phyloP scores from a whole-genome alignment of 176 grass and related monocot species.

The Carex littledalei region DNA sequence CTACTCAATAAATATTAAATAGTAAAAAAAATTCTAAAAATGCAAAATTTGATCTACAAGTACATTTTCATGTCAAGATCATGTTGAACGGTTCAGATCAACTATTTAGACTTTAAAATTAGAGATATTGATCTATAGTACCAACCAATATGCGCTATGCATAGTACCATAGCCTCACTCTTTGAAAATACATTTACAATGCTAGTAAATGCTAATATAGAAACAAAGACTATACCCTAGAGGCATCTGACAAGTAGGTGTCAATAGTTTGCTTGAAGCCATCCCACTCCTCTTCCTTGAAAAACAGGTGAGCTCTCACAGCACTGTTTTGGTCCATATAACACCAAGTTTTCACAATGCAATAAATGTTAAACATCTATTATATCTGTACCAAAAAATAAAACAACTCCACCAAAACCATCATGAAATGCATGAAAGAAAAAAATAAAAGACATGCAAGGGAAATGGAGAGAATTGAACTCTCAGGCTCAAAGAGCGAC shows the following conservation, averaged over 20 bases:
- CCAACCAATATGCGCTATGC: no score
- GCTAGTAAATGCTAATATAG: conserved; percentile 2
- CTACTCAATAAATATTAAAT: no score
- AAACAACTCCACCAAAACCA: not conserved
- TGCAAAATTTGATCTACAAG: no score
- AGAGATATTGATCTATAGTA: no score
- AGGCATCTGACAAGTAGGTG: conserved; percentile 66
- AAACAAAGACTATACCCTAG: conserved; percentile 40
- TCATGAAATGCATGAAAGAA: not conserved
- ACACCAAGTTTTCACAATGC: conserved; percentile 50
- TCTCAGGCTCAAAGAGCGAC: conserved; percentile 97
- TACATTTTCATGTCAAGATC: no score
- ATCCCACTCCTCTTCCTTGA: conserved; percentile 88
- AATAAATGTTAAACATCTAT: conserved; percentile 38
- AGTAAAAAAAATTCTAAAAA: no score
- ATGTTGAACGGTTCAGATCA: no score
- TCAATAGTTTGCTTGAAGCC: conserved; percentile 82
- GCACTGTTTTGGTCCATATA: conserved; percentile 66
- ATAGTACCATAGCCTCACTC: no score
- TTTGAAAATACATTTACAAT: not conserved
- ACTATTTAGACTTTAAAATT: no score
- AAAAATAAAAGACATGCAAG: conserved; percentile 24
- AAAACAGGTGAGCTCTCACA: conserved; percentile 81
- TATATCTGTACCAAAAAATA: conserved; percentile 25
- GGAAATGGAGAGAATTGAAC: conserved; percentile 99